A percentile compares a stretch with the other conserved stretches of the same genome.
These are phyloP conservation scores for Starmera stellimalicola DNA, from an alignment of 1,139 yeast genomes.

Conservation along the genomic window DNA sequence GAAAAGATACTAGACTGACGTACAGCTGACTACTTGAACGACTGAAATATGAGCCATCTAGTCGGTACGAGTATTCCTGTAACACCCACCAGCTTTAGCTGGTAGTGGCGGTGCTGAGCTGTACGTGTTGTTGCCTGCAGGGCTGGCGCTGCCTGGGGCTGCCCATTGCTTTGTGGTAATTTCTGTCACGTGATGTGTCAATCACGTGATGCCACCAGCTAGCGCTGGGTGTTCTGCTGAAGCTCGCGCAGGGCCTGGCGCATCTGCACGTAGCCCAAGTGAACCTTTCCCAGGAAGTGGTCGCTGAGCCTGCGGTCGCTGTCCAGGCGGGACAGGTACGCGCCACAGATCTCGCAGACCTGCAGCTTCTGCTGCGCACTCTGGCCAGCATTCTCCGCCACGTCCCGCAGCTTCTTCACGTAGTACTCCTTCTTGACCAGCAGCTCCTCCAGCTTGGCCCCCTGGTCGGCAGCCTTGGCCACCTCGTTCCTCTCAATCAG, in stretches of 20 bases:
- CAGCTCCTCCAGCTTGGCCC: conserved; percentile 35
- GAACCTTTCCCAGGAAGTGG: conserved; percentile 85
- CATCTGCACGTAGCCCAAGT: conserved; percentile 72
- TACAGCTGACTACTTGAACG: too few species aligned
- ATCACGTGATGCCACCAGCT: too few species aligned
- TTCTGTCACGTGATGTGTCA: too few species aligned
- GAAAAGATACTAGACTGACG: too few species aligned
- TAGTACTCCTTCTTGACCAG: conserved; percentile 37
- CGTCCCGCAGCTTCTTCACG: conserved; percentile 44
- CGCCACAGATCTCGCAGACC: conserved; percentile 89
- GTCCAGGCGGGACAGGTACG: conserved; percentile 78
- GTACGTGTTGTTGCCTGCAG: too few species aligned
- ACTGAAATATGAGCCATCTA: too few species aligned
- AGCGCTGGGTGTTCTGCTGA: conserved; percentile 23
- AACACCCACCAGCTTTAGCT: too few species aligned
- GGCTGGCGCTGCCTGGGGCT: too few species aligned
- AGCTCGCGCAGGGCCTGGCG: conserved; percentile 51
- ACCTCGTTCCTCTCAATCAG: conserved; percentile 44
- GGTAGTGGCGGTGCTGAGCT: too few species aligned
- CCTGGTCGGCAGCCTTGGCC: conserved; percentile 36
- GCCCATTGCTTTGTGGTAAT: too few species aligned
- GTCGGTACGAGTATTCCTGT: too few species aligned
- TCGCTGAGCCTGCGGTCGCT: conserved; percentile 86
- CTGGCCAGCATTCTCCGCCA: conserved; percentile 73
- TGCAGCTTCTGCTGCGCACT: conserved; percentile 86